phyloP scores from a whole-genome alignment of 1,284 basidiomycete species.

The Agroathelia rolfsii region DNA sequence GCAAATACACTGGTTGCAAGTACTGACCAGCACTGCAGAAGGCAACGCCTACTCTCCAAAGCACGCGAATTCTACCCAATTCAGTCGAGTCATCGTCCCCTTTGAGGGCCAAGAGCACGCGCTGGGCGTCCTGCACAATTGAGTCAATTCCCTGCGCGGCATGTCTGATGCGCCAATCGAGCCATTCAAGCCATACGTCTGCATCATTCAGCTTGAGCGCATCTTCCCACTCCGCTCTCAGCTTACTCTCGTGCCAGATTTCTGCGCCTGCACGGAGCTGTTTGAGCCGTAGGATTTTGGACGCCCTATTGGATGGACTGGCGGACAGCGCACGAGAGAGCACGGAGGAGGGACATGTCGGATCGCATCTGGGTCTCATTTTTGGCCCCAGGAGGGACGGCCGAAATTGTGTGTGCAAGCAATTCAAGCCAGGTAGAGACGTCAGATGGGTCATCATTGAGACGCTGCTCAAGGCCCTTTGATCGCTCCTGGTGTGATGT shows the following conservation, averaged over 20 bases:
- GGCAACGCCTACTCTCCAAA: slow-evolving; percentile 63
- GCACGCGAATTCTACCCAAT: slow-evolving; percentile 46
- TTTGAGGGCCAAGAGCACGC: slow-evolving; percentile 32
- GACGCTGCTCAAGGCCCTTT: slow-evolving; percentile 44
- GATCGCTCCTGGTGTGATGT: slow-evolving; percentile 50
- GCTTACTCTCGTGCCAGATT: slow-evolving; percentile 49
- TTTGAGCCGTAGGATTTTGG: slow-evolving; percentile 43
- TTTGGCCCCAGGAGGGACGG: slow-evolving; percentile 49
- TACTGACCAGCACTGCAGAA: slow-evolving; percentile 68
- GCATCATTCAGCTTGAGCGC: slow-evolving; percentile 42
- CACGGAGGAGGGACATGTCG: slow-evolving; percentile 61
- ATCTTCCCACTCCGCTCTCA: slow-evolving; percentile 62
- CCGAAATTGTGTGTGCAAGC: slow-evolving; percentile 47
- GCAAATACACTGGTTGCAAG: slow-evolving; percentile 1
- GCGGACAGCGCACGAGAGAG: slow-evolving; percentile 53
- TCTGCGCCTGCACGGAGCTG: slow-evolving; percentile 65
- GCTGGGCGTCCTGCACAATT: slow-evolving; percentile 38
- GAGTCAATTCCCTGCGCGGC: slow-evolving; percentile 35
- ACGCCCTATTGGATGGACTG: slow-evolving; percentile 39
- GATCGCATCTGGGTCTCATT: slow-evolving; percentile 54
- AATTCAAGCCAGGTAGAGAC: slow-evolving; percentile 57
- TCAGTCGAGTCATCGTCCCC: slow-evolving; percentile 33
- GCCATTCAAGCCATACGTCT: slow-evolving; percentile 63
- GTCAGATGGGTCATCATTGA: slow-evolving; percentile 41
- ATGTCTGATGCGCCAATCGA: slow-evolving; percentile 58